phyloP scores from a whole-genome alignment of 2,329 filamentous ascomycete species.

The Periconia digitata region DNA sequence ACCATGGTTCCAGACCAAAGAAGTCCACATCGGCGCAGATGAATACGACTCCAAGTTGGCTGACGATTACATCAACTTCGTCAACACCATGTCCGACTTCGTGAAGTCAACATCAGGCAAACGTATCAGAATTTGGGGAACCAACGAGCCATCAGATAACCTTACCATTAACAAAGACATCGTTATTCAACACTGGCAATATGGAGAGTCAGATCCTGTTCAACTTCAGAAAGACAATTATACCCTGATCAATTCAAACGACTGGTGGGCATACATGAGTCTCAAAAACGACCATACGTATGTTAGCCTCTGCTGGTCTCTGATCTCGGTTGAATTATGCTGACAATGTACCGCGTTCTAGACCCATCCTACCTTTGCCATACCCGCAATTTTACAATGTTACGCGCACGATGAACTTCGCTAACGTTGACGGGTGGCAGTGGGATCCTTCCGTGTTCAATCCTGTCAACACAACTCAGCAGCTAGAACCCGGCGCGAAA shows the following conservation, averaged over 20 bases:
- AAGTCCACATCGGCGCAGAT: slow-evolving; percentile 43
- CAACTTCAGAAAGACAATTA: slow-evolving; percentile 44
- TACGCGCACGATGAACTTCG: slow-evolving; percentile 50
- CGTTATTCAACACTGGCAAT: slow-evolving; percentile 53
- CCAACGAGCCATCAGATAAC: slow-evolving; percentile 46
- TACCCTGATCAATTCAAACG: slow-evolving; percentile 50
- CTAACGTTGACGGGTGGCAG: slow-evolving; percentile 44
- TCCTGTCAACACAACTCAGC: slow-evolving; percentile 45
- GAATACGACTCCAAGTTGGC: slow-evolving; percentile 39
- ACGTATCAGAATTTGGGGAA: slow-evolving; percentile 44
- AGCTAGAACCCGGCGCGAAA: slow-evolving; percentile 34
- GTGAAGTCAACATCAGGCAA: slow-evolving; percentile 35
- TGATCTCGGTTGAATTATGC: no score
- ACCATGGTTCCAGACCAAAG: slow-evolving; percentile 43
- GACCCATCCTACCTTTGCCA: slow-evolving; percentile 49
- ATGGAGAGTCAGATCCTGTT: slow-evolving; percentile 51
- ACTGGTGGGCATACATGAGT: slow-evolving; percentile 59
- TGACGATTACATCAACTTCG: slow-evolving; percentile 42
- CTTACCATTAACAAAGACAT: slow-evolving; percentile 45
- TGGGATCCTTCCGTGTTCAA: slow-evolving; percentile 52
- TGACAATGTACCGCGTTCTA: no score
- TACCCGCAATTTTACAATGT: slow-evolving; percentile 53
- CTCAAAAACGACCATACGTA: slow-evolving; percentile 56
- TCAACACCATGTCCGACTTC: slow-evolving; percentile 39
- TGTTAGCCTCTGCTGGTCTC: no score